Evolutionary conservation across 2,329 filamentous ascomycete species (phyloP), one percentile per base, ranked within the genome.

Genomic region (Neofusicoccum sp.): DNA sequence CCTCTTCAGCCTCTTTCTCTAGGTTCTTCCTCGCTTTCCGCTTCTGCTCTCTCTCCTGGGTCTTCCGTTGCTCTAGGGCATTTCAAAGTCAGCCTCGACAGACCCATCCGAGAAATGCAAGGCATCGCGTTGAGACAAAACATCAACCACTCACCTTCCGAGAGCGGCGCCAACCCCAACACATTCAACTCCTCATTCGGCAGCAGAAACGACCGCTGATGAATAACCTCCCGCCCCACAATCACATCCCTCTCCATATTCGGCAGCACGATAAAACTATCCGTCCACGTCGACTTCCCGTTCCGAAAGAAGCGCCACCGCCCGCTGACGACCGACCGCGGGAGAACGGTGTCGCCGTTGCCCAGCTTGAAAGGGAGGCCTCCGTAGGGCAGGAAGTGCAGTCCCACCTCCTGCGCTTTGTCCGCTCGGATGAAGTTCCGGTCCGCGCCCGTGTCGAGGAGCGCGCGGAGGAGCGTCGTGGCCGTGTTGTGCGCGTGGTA

Each of bases 381-480:
- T n/a, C n/a, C n/a, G n/a, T n/a, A n/a, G n/a, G n/a, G n/a, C n/a
- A n/a, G n/a, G n/a, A n/a, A n/a, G n/a, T n/a, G n/a, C 6, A 44
- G 20, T 12, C 41, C 41, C 4, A 24, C 41, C 8, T 20, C 41
- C 1, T 11, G 20, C 41, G 41, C 41, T 3, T 24, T 12, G 41
- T 44, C 41, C 4, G 26, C 16, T 6, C 41, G 41, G 9, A 44
- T 44, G 41, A 44, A 44, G 41, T 44, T 44, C 16, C 41, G 20
- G 41, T 44, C 41, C 3, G 41, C 41, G 20, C 41, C 11, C 9
- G 20, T 26, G 41, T 70, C 28, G 33, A 51, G n/a, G 71, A 73
- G 14, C 71, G 72, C 1, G 72, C 73, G 20, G 63, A 65, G 62
- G 64, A 61, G 45, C 71, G 71, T n/a, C 70, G 72, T 43, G 14